Conservation (phyloP, 192 early-diverging fungal species). For the Gonapodya prolifera region DNA sequence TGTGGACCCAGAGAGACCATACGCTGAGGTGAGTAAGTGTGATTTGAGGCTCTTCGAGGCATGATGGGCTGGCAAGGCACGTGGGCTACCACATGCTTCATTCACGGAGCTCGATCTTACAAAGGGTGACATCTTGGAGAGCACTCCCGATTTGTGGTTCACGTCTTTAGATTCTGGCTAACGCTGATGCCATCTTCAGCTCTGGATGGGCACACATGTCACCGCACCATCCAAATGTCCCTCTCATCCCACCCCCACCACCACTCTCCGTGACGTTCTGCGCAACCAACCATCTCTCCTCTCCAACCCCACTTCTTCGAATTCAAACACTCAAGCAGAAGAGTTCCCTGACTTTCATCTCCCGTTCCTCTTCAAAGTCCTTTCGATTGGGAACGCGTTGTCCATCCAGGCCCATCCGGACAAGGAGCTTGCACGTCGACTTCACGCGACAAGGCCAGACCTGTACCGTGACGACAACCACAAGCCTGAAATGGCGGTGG, state of each 20-base stretch:
- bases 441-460: slow-evolving; percentile 60
- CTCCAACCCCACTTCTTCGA: slow-evolving; percentile 32
- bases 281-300: neutral
- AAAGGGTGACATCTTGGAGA: no score
- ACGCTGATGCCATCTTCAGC: no score
- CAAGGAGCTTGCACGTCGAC: slow-evolving; percentile 62
- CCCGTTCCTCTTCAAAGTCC: slow-evolving; percentile 97
- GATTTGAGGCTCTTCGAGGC: neutral
- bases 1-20: slow-evolving; percentile 53
- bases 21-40: slow-evolving; percentile 62
- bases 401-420: slow-evolving; percentile 98
- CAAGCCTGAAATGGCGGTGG: slow-evolving; percentile 97
- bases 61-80: neutral
- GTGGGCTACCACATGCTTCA: no score
- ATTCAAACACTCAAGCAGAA: slow-evolving; percentile 29
- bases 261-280: slow-evolving; percentile 9
- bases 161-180: no score
- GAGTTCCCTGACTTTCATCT: slow-evolving; percentile 53
- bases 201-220: slow-evolving; percentile 98
- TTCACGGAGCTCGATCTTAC: no score
- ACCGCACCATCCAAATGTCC: slow-evolving; percentile 62
- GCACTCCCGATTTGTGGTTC: no score
- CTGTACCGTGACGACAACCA: slow-evolving; percentile 89
- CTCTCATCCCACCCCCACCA: slow-evolving; percentile 20
- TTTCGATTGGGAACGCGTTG: slow-evolving; percentile 75